A percentile compares a stretch with the other conserved stretches of the same genome.
Conservation (phyloP, 148 eudicot genomes). For the Rhododendron vialii region DNA sequence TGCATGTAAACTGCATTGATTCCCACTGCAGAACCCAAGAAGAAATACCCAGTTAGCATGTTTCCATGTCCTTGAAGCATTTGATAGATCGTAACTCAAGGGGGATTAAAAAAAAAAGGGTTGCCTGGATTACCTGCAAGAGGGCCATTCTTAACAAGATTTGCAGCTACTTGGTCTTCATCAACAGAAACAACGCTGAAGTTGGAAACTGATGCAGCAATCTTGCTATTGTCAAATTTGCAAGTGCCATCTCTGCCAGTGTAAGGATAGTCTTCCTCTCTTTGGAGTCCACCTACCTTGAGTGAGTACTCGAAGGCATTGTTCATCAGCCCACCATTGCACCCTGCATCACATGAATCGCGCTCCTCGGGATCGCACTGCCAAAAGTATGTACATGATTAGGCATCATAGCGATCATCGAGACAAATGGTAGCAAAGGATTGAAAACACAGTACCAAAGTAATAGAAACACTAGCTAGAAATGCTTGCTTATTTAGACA, state of each 20-base stretch:
- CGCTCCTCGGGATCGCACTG: constrained; percentile 80
- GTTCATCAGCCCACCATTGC: constrained; percentile 77
- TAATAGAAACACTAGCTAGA: background rate
- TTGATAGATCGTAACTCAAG: background rate
- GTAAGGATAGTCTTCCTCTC: constrained; percentile 75
- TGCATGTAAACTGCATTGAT: constrained; percentile 82
- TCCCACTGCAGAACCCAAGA: constrained; percentile 46
- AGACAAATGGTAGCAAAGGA: background rate
- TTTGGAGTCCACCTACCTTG: constrained; percentile 64
- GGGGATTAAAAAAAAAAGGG: background rate
- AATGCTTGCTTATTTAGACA: background rate
- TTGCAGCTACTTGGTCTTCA: constrained; percentile 83
- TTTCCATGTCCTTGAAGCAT: background rate
- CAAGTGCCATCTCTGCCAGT: constrained; percentile 54
- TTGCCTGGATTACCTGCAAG: constrained; percentile 60
- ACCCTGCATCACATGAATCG: constrained; percentile 64
- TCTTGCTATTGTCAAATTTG: constrained; percentile 58
- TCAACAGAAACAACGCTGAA: constrained; percentile 65
- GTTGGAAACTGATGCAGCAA: constrained; percentile 70
- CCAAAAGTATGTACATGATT: constrained; percentile 7
- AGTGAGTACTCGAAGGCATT: constrained; percentile 77
- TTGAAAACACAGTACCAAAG: background rate
- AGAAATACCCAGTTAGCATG: background rate
- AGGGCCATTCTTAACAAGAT: constrained; percentile 76
- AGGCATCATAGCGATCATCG: background rate